These are phyloP conservation scores for Leucaena leucocephala DNA, from an alignment of 306 rosid genomes.

Conservation along the genomic window DNA sequence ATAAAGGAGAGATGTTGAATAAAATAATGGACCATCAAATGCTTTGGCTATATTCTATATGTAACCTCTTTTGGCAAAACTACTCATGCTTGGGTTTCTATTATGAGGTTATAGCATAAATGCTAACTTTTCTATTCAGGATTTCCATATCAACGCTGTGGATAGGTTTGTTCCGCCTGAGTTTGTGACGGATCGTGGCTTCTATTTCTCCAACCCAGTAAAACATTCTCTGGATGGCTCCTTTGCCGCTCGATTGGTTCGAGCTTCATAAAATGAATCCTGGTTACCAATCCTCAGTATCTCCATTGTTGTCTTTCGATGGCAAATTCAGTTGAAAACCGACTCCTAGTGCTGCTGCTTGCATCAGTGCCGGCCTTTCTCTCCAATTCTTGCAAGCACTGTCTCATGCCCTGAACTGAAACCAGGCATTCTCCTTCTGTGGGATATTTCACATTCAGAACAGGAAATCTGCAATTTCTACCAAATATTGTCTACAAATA, in stretches of 20 bases:
- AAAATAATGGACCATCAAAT: slow-evolving; percentile 12
- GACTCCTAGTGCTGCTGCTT: slow-evolving; percentile 1
- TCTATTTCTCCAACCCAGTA: slow-evolving; percentile 78
- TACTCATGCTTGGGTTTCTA: slow-evolving; percentile 10
- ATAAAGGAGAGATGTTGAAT: neutral
- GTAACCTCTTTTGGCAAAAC: slow-evolving; percentile 19
- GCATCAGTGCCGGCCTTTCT: neutral
- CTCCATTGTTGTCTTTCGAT: slow-evolving; percentile 4
- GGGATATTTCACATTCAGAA: slow-evolving; percentile 22
- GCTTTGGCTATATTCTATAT: neutral
- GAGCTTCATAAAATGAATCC: slow-evolving; percentile 39
- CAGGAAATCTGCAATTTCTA: slow-evolving; percentile 26
- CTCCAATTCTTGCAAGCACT: neutral
- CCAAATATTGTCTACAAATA: neutral
- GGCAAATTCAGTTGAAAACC: slow-evolving; percentile 12
- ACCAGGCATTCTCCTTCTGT: slow-evolving; percentile 18
- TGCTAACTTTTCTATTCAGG: slow-evolving; percentile 57
- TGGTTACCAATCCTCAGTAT: slow-evolving; percentile 7
- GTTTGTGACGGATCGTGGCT: slow-evolving; percentile 60
- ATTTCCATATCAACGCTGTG: slow-evolving; percentile 59
- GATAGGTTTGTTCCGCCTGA: slow-evolving; percentile 64
- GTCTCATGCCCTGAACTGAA: slow-evolving; percentile 28
- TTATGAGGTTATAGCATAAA: neutral
- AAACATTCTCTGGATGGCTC: slow-evolving; percentile 79
- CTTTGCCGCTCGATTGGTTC: slow-evolving; percentile 75